Base-by-base conservation (phyloP, 805 yeast species). In the Wickerhamiella cacticola region DNA sequence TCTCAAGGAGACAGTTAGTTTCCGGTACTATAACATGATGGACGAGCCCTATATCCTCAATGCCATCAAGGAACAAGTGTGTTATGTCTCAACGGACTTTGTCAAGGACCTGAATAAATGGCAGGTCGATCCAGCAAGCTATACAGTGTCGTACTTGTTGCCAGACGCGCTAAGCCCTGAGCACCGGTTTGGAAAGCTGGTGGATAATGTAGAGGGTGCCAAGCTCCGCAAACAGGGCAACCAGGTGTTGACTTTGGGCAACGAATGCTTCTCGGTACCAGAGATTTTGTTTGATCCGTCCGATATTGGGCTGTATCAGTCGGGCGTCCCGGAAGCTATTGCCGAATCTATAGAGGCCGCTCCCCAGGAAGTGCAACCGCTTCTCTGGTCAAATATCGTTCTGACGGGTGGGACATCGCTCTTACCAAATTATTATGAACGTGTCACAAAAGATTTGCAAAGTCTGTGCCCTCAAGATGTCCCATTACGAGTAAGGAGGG, bases 21-120 rank as follows among this genome's bases (percentile, higher is more conserved):
- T 82, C 59, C 71, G 96, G 47, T 92, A 92, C 66, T 92, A 88
- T 62, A 89, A 92, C 59, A 87, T 92, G 55, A 79, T 85, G 60
- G 96, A 92, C 52, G 99, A 94, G 63, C 80, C 95, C 0, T 69
- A 82, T 2, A 65, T 92, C 41, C 79, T 92, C 43, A 85, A 87
- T 59, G 79, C 82, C 42, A 82, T 94, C 54, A 92, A 92, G 59
- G 96, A 88, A 59, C 69, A 74, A 50, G 67, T 89, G 31, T 73
- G 84, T 62, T 78, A 75, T 68, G 75, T 84, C n/a, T 77, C 89
- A 0, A 52, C 55, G 18, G 76, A 82, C 56, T 84, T 78, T 56
- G 65, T 63, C 19, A 56, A 60, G 18, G 73, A 77, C 18, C 59
- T 80, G 45, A 66, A 69, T 34, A 52, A 62, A 8, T 63, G 68